Evolutionary conservation across 2,329 filamentous ascomycete genomes (phyloP), one percentile per base, ranked within the genome.

Genomic region (Phialocephala sp.): DNA sequence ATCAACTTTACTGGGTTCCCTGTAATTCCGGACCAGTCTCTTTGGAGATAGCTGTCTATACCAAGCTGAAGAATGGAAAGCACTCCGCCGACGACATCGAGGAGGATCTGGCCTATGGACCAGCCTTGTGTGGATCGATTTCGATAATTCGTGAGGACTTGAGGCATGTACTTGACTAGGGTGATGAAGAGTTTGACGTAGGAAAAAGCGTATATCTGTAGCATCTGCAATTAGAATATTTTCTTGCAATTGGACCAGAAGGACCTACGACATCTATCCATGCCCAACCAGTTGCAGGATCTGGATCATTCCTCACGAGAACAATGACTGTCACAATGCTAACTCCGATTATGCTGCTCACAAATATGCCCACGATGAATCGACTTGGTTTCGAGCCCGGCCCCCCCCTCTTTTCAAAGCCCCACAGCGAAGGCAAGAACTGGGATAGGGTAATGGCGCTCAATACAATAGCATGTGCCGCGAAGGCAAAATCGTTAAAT

Each of bases 1-100:
- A 89, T 88, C 65, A 98, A 88, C 80, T 98, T 99, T 72, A 95
- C 90, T 0, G 93, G 92, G 77, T 98, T 98, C 1, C 94, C 94
- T 0, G 90, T 93, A 65, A 98, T 84, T 24, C 94, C 95, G 57
- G 89, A 91, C 94, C 94, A 97, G 80, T 97, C 93, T 63, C 85
- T 85, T 77, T 95, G 89, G 43, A 96, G 80, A 65, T 90, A 92
- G 66, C 92, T 93, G 80, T 98, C 95, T 67, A 98, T 89, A 24
- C 89, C 80, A 68, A 97, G 85, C 79, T 99, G 95, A 2, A 86
- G 80, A 60, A 97, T 84, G 66, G 92, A 97, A 59, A 98, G 81
- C 20, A 95, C 76, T 41, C 94, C 93, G 43, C 95, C 95, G 1
- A 83, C 81, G 66, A 97, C 85, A 76, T 98, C 95, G 11, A 97